phyloP scores from a whole-genome alignment of 2,329 filamentous ascomycete species.

The Colletotrichum plurivorum region DNA sequence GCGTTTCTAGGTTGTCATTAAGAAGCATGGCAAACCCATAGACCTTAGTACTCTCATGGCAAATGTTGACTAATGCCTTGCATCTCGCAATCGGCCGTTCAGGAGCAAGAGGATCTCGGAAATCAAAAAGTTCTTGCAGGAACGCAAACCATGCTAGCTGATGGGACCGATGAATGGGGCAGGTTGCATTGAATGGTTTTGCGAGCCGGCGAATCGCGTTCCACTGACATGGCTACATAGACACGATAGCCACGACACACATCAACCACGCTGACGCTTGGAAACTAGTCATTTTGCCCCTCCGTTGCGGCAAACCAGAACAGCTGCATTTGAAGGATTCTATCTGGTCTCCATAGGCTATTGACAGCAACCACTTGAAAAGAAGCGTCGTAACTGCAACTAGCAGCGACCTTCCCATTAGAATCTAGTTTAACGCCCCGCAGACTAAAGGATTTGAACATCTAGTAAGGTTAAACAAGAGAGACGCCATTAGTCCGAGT shows the following conservation, averaged over 20 bases:
- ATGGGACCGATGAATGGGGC: conserved; percentile 21
- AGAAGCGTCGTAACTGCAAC: neutral
- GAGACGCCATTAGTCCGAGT: neutral
- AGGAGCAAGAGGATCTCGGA: neutral
- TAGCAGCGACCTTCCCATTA: conserved; percentile 27
- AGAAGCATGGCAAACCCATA: neutral
- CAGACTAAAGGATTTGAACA: conserved; percentile 16
- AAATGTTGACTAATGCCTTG: too few relatives aligned
- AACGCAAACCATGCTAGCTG: conserved; percentile 15
- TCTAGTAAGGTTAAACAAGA: too few relatives aligned
- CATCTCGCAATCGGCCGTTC: too few relatives aligned
- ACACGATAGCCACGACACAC: too few relatives aligned
- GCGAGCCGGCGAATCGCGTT: conserved; percentile 6
- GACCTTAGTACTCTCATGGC: conserved; percentile 1
- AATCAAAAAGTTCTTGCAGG: neutral
- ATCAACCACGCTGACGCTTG: neutral
- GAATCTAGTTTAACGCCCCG: conserved; percentile 23
- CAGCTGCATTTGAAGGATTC: conserved; percentile 6
- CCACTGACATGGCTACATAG: neutral
- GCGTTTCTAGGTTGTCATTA: neutral
- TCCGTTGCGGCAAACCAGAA: neutral
- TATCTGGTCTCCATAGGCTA: neutral
- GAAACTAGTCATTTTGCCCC: neutral
- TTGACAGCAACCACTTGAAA: conserved; percentile 2
- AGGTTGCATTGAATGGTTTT: conserved; percentile 22